Percentiles rank a stretch among this genome's conserved stretches.
phyloP scores from a whole-genome alignment of 2,329 filamentous ascomycete genomes.

The Neonectria hederae region DNA sequence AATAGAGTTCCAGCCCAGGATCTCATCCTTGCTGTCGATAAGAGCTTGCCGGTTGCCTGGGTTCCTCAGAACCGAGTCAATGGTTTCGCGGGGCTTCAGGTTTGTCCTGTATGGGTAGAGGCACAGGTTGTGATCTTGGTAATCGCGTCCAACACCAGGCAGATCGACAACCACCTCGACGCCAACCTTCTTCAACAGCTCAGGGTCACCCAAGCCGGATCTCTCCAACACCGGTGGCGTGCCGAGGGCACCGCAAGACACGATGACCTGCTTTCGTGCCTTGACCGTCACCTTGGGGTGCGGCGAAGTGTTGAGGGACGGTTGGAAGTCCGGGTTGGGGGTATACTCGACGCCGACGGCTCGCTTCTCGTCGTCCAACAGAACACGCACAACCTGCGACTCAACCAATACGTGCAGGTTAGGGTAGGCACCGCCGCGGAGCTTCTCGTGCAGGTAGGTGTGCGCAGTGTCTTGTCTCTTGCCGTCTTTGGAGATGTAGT shows the following conservation, averaged over 20 bases:
- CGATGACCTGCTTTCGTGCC: conserved; percentile 44
- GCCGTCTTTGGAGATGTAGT: conserved; percentile 59
- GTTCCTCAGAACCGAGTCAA: conserved; percentile 63
- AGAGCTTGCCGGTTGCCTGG: conserved; percentile 56
- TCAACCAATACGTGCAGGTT: conserved; percentile 69
- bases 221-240: conserved; percentile 68
- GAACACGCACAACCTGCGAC: conserved; percentile 63
- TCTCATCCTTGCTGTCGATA: conserved; percentile 56
- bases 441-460: conserved; percentile 52
- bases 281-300: conserved; percentile 32
- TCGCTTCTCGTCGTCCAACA: conserved; percentile 60
- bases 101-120: conserved; percentile 58
- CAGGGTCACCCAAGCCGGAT: conserved; percentile 66
- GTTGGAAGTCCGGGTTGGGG: conserved; percentile 49
- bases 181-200: conserved; percentile 57
- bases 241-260: conserved; percentile 58
- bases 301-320: conserved; percentile 15
- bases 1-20: conserved; percentile 66
- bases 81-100: conserved; percentile 45
- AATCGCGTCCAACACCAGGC: conserved; percentile 62
- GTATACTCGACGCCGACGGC: conserved; percentile 69
- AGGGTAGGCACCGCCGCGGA: conserved; percentile 52
- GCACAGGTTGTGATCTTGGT: conserved; percentile 66
- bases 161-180: conserved; percentile 58
- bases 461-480: conserved; percentile 67